These are phyloP conservation scores for Tuctoria greenei DNA, from an alignment of 176 grass and related monocot genomes.

Conservation along the genomic window DNA sequence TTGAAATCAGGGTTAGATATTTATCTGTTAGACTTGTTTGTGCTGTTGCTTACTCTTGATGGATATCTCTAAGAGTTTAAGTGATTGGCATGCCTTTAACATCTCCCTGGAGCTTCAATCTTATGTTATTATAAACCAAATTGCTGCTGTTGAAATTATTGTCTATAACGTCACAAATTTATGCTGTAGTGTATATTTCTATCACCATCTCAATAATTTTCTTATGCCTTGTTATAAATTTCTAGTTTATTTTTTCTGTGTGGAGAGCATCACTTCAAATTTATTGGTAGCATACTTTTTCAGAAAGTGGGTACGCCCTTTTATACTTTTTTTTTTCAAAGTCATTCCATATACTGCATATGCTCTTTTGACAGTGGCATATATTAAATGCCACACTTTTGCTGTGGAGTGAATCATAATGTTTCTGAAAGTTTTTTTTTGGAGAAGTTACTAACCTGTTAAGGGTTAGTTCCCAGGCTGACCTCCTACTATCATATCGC, in stretches of 20 bases:
- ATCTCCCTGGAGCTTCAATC: background rate
- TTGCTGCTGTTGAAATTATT: background rate
- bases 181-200: background rate
- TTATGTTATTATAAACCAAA: background rate
- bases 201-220: background rate
- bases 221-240: background rate
- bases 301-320: no score
- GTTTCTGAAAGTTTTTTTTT: slow-evolving; percentile 9
- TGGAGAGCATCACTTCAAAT: slow-evolving; percentile 7
- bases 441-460: slow-evolving; percentile 41
- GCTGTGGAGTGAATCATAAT: slow-evolving; percentile 7
- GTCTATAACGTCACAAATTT: background rate
- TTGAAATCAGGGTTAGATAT: background rate
- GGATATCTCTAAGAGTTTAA: slow-evolving; percentile 1
- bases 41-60: slow-evolving; percentile 4
- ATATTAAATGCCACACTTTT: background rate
- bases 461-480: slow-evolving; percentile 68
- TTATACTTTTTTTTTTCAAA: no score
- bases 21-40: slow-evolving; percentile 27
- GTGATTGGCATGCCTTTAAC: background rate
- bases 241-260: background rate
- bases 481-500: slow-evolving; percentile 88
- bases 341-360: slow-evolving; percentile 6
- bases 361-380: background rate
- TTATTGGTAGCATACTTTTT: background rate